Evolutionary conservation across 1,139 yeast species (phyloP), one percentile per base, ranked within the genome.

Genomic region (Saccharomyces uvarum): DNA sequence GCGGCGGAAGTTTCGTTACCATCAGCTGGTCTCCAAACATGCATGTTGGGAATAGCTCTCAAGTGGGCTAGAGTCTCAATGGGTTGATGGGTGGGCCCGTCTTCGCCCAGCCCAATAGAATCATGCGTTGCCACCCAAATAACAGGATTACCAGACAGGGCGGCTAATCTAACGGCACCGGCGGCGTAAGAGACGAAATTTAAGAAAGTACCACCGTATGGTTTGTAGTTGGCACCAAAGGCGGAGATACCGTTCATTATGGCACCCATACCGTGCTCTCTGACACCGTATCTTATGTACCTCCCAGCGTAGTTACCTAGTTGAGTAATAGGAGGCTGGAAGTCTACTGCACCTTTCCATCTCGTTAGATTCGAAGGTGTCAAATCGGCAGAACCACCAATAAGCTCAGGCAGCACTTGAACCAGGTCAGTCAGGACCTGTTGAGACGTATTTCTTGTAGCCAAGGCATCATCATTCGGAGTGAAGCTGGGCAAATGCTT

Each of bases 191-290:
- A 90, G 61, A 93, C 97, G 68, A 93, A 93, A 84, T 93, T 93
- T 74, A 93, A 81, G 89, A 93, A 93, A 70, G 99, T 93, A 77
- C 97, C 99, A 75, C 97, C 97, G 77, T 84, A 91, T 67, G 91
- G 86, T 76, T 85, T 88, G 80, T 80, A 83, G 79, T 88, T 88
- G 63, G 87, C 88, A 76, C 99, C 98, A 70, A 79, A 93, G 53
- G 97, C 97, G 62, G 95, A 81, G 67, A 93, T 87, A 85, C 99
- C 99, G 76, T 93, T 93, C 84, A 91, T 82, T 73, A 91, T 88
- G 63, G 98, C 97, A 77, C 97, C 97, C 98, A 93, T 91, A 75
- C 90, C 98, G 77, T 93, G 99, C 79, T 93, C 99, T 77, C 99
- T 88, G 62, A 93, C 97, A 83, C 99, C 99, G 74, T 86, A 93